Evolutionary conservation across 2,329 filamentous ascomycete species (phyloP).

Genomic region (Phyllosticta citrichinensis): DNA sequence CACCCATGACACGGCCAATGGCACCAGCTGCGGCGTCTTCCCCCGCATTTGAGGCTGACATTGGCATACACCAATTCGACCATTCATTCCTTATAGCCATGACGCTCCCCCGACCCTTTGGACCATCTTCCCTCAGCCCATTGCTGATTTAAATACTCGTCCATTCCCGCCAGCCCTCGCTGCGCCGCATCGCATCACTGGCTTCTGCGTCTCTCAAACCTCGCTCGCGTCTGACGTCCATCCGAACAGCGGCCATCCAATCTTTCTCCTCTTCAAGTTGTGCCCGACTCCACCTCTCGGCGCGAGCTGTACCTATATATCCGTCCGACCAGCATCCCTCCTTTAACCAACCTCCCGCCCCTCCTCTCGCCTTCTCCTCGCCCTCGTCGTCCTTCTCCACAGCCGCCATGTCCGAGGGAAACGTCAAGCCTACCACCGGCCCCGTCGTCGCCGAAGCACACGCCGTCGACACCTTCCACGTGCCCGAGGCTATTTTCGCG

Average conservation of each 20-base stretch:
- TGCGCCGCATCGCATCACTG: no score
- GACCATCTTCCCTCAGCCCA: no score
- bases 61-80: background rate
- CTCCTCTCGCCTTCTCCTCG: background rate
- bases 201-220: background rate
- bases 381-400: background rate
- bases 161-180: no score
- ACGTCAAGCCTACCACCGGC: conserved; percentile 18
- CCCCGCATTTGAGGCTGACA: background rate
- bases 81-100: background rate
- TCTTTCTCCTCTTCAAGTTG: background rate
- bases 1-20: background rate
- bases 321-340: background rate
- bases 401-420: conserved; percentile 35
- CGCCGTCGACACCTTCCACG: conserved; percentile 61
- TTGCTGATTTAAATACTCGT: background rate
- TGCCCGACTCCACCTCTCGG: background rate
- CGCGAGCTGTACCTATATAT: background rate
- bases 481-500: conserved; percentile 41
- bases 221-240: background rate
- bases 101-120: background rate
- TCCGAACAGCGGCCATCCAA: background rate
- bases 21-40: background rate
- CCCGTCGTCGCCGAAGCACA: conserved; percentile 66
- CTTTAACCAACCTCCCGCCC: background rate